Conservation (phyloP, 140 eudicot genomes). For the Erigeron philadelphicus region DNA sequence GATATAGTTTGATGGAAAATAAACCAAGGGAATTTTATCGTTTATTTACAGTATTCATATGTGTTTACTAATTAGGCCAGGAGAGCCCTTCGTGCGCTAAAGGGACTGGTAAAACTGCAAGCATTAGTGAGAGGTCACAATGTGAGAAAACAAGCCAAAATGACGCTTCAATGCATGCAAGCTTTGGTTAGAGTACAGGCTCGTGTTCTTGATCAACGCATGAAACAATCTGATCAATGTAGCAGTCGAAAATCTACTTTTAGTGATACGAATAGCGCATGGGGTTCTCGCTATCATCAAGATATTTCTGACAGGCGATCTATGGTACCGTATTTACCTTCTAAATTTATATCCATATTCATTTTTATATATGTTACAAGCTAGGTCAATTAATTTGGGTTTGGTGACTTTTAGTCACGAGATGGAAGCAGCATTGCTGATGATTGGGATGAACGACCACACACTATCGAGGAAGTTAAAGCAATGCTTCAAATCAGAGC, state of each 20-base stretch:
- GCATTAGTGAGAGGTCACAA: slow-evolving; percentile 88
- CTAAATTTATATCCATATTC: background rate
- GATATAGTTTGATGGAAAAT: background rate
- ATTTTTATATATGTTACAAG: background rate
- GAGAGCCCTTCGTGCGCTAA: slow-evolving; percentile 76
- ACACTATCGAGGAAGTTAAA: slow-evolving; percentile 71
- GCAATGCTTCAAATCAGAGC: slow-evolving; percentile 76
- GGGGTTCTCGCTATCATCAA: slow-evolving; percentile 62
- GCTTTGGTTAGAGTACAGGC: slow-evolving; percentile 80
- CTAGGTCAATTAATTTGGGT: slow-evolving; percentile 7
- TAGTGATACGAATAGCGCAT: slow-evolving; percentile 58
- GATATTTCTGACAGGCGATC: slow-evolving; percentile 63
- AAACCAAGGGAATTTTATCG: background rate
- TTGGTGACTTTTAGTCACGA: slow-evolving; percentile 47
- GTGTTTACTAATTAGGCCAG: slow-evolving; percentile 51
- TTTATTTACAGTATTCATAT: background rate
- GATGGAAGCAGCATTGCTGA: slow-evolving; percentile 67
- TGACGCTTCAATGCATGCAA: slow-evolving; percentile 90
- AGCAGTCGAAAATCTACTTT: slow-evolving; percentile 66
- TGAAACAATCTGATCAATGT: slow-evolving; percentile 54
- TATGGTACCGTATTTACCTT: slow-evolving; percentile 32
- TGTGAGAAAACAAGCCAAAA: slow-evolving; percentile 85
- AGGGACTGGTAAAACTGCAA: slow-evolving; percentile 81
- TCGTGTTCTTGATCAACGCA: slow-evolving; percentile 73
- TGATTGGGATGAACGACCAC: slow-evolving; percentile 86